phyloP scores from a whole-genome alignment of 78 protist species.

The Speleostelium caveatum region DNA sequence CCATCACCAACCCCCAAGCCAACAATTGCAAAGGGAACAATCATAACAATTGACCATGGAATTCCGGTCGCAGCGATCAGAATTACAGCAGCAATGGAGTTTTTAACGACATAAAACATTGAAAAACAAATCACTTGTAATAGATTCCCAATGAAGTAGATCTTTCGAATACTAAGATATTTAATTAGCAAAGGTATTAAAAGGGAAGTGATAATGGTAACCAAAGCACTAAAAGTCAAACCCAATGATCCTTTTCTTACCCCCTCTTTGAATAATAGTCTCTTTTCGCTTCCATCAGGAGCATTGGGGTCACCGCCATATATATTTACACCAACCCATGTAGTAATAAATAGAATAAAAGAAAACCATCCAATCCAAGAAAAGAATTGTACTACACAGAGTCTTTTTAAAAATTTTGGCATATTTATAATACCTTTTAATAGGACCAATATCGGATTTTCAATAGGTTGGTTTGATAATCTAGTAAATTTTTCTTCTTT shows the following conservation, averaged over 20 bases:
- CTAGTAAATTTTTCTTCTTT: constrained; percentile 24
- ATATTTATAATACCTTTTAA: constrained; percentile 51
- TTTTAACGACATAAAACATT: constrained; percentile 2
- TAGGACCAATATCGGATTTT: constrained; percentile 33
- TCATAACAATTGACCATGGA: constrained; percentile 77
- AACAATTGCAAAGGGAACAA: constrained; percentile 72
- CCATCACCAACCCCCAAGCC: constrained; percentile 45
- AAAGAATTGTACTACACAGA: constrained; percentile 79
- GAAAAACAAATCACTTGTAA: constrained; percentile 35
- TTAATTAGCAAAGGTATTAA: constrained; percentile 22
- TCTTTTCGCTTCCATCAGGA: constrained; percentile 23
- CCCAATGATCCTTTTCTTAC: constrained; percentile 71
- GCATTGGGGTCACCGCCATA: constrained; percentile 77
- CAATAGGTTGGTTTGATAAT: not conserved
- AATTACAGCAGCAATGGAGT: not conserved
- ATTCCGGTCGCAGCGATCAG: constrained; percentile 61
- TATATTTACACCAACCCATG: constrained; percentile 82
- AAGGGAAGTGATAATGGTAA: constrained; percentile 25
- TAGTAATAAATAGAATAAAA: constrained; percentile 57
- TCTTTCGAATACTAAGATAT: constrained; percentile 3
- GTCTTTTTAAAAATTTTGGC: constrained; percentile 36
- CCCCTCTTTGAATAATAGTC: constrained; percentile 39
- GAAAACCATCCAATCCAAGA: constrained; percentile 87
- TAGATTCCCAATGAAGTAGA: constrained; percentile 31
- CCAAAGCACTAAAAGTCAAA: constrained; percentile 28